These are phyloP conservation scores for Colletotrichum endophyticum DNA, from an alignment of 2,329 filamentous ascomycete genomes.

Conservation along the genomic window DNA sequence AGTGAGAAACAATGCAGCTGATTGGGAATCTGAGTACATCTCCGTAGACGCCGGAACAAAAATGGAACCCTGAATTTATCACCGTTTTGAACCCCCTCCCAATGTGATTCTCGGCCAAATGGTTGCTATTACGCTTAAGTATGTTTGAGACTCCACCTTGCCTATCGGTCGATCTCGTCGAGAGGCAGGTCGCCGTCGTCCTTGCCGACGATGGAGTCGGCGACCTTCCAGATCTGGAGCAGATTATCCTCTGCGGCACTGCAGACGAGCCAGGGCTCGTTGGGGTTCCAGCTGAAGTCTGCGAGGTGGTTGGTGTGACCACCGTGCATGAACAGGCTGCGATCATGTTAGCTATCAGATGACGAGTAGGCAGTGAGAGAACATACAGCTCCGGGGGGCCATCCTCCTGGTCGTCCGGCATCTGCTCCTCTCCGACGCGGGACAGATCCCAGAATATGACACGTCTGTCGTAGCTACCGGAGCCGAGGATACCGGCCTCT, in stretches of 20 bases:
- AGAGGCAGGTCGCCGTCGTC: conserved; percentile 77
- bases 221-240: conserved; percentile 91
- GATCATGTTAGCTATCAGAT: conserved; percentile 23
- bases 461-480: conserved; percentile 89
- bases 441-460: conserved; percentile 98
- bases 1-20: neutral
- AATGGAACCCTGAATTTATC: conserved; percentile 1
- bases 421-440: conserved; percentile 90
- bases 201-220: conserved; percentile 80
- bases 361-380: neutral
- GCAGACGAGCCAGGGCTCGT: conserved; percentile 95
- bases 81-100: neutral
- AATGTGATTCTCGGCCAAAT: neutral
- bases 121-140: conserved; percentile 6
- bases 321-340: conserved; percentile 94
- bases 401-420: conserved; percentile 92
- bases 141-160: conserved; percentile 16
- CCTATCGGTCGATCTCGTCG: conserved; percentile 74
- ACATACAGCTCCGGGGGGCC: conserved; percentile 87
- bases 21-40: conserved; percentile 17
- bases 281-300: conserved; percentile 97
- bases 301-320: conserved; percentile 96
- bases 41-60: conserved; percentile 17
- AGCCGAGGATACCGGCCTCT: conserved; percentile 87
- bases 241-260: conserved; percentile 97